Base-by-base conservation (phyloP, 495 filamentous ascomycete genomes). In the Podospora pseudoanserina region DNA sequence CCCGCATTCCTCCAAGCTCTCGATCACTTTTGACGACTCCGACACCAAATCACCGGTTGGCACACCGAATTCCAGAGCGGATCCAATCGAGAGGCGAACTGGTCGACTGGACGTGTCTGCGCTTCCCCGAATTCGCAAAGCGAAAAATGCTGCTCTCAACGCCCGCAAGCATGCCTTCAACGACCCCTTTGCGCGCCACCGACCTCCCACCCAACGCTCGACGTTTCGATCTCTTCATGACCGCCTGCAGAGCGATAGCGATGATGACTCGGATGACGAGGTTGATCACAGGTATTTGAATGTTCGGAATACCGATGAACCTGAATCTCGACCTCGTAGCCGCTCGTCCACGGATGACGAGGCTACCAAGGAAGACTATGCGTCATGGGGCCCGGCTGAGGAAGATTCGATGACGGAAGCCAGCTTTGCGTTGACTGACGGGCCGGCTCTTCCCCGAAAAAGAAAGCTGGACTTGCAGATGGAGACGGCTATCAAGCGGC, bases 301-400 rank as follows among this genome's bases (percentile, higher is more conserved):
- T 27, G 86, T 84, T 6, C 81, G 88, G 60, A 91, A 95, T 71
- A 92, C 89, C 0, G 92, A 94, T 73, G 92, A 95, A 66, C 86
- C 87, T 61, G 93, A 94, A 60, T 96, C 92, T 66, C 83, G 92
- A 19, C 89, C 92, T 18, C 80, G 88, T 15, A 97, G 93, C 75
- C 89, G 90, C 13, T 87, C 91, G 83, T 91, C 88, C 71, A 87
- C 88, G 32, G 87, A 84, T 49, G 86, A 88, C 34, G 89, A 89
- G 26, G 83, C 77, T 1, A 87, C 84, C 20, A 90, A 92, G 69
- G 87, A 92, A 32, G 89, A 83, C 16, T 88, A 82, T 23, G 67
- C 61, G 0, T 78, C 78, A 3, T 77, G 80, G 72, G 82, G 77
- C 28, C 74, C 75, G 18, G 77, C 67, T 19, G 85, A 87, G 32